Evolutionary conservation across 495 filamentous ascomycete genomes (phyloP).

Genomic region (Hamigera avellanea): DNA sequence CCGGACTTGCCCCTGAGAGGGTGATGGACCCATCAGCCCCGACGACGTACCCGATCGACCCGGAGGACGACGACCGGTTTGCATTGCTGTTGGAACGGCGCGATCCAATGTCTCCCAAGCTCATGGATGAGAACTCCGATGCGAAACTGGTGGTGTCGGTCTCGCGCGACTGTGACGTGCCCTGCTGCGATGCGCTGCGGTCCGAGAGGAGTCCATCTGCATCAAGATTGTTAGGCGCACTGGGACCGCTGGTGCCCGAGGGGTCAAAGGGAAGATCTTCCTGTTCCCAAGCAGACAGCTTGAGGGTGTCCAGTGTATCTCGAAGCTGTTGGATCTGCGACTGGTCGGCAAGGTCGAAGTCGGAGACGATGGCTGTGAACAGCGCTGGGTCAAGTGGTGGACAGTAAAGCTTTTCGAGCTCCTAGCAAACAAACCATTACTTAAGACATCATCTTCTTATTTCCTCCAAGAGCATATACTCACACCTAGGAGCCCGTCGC

Average conservation of each 20-base stretch:
- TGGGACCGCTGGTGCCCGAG: conserved; percentile 48
- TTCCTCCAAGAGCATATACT: not conserved
- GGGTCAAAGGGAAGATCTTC: conserved; percentile 67
- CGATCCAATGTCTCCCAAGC: conserved; percentile 7
- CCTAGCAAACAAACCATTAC: conserved; percentile 9
- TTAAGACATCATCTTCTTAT: too few species aligned
- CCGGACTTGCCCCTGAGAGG: conserved; percentile 39
- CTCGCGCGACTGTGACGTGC: conserved; percentile 18
- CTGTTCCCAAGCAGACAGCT: conserved; percentile 47
- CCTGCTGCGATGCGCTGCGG: conserved; percentile 14
- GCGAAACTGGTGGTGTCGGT: conserved; percentile 35
- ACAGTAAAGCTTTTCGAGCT: conserved; percentile 41
- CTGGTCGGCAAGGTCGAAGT: conserved; percentile 46
- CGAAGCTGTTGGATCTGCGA: conserved; percentile 40
- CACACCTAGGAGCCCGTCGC: conserved; percentile 8
- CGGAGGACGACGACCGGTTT: not conserved
- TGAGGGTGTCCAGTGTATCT: conserved; percentile 44
- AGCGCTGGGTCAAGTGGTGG: conserved; percentile 52
- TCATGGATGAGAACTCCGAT: conserved; percentile 14
- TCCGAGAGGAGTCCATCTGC: conserved; percentile 13
- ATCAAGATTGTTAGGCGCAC: conserved; percentile 12
- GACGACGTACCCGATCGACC: conserved; percentile 16
- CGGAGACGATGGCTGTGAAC: conserved; percentile 51
- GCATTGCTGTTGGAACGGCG: conserved; percentile 8
- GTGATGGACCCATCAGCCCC: conserved; percentile 19